Evolutionary conservation across 257 asterid species (phyloP).

Genomic region (Avicennia marina): DNA sequence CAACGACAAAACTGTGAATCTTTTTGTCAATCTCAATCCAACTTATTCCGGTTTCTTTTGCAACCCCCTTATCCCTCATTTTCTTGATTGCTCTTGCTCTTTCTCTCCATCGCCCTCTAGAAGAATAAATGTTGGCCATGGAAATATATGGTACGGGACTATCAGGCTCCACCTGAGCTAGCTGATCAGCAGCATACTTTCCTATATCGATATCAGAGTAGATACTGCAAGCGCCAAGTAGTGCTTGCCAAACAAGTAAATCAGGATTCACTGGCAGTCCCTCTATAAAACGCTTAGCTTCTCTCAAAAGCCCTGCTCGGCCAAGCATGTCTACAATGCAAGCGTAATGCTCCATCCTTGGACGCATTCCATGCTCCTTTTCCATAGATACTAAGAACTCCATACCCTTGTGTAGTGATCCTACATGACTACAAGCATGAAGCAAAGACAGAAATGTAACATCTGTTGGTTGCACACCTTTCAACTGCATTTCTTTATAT

Average conservation of each 20-base stretch:
- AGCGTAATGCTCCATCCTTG: conserved; percentile 44
- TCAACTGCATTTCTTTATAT: conserved; percentile 41
- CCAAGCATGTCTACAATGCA: conserved; percentile 53
- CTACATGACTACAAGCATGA: conserved; percentile 84
- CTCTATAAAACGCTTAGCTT: conserved; percentile 55
- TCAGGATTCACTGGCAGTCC: conserved; percentile 51
- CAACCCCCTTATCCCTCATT: conserved; percentile 66
- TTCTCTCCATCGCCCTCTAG: conserved; percentile 68
- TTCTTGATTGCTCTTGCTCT: conserved; percentile 54
- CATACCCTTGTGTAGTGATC: conserved; percentile 62
- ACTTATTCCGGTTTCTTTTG: conserved; percentile 67
- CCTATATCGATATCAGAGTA: conserved; percentile 57
- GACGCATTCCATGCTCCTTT: conserved; percentile 27
- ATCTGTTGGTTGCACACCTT: conserved; percentile 36
- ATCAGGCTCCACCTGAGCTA: conserved; percentile 46
- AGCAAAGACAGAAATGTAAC: conserved; percentile 52
- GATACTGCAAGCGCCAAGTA: conserved; percentile 73
- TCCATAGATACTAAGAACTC: conserved; percentile 46
- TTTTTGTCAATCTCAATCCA: conserved; percentile 72
- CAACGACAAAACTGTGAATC: conserved; percentile 62
- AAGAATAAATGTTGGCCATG: conserved; percentile 78
- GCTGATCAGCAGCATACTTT: conserved; percentile 60
- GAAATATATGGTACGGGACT: conserved; percentile 53
- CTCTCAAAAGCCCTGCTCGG: conserved; percentile 46
- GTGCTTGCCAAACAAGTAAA: conserved; percentile 70